Evolutionary conservation across 805 yeast genomes (phyloP).

Genomic region (Starmera dryadoides): DNA sequence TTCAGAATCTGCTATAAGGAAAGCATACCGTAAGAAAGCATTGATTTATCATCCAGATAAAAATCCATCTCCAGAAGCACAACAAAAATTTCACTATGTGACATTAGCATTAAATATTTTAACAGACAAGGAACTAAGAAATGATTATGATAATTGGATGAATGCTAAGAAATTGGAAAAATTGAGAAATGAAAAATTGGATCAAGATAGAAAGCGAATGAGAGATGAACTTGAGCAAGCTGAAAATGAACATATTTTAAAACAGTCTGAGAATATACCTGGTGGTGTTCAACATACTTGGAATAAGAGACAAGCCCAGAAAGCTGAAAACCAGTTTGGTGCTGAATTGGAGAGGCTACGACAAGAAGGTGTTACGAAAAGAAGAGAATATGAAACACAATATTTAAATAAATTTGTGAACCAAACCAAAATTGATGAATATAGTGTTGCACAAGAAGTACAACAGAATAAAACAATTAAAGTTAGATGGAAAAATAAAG

Average conservation of each 20-base stretch:
- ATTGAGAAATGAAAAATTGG: constrained; percentile 7
- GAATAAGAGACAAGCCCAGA: constrained; percentile 6
- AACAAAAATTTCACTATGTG: constrained; percentile 83
- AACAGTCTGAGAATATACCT: not conserved
- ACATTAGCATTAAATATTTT: constrained; percentile 79
- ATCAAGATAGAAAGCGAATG: constrained; percentile 12
- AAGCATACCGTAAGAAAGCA: constrained; percentile 76
- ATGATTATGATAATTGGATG: constrained; percentile 53
- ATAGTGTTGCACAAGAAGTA: not conserved
- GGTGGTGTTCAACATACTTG: constrained; percentile 2
- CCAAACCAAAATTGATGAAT: not conserved
- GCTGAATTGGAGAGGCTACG: constrained; percentile 14
- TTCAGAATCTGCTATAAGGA: constrained; percentile 56
- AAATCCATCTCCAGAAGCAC: constrained; percentile 77
- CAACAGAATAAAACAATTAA: constrained; percentile 8
- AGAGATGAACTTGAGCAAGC: constrained; percentile 17
- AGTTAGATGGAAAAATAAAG: constrained; percentile 17
- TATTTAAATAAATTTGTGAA: constrained; percentile 4
- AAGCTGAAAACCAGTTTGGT: constrained; percentile 7
- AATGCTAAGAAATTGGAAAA: constrained; percentile 3
- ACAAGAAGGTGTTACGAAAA: constrained; percentile 15
- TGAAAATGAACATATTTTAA: constrained; percentile 5
- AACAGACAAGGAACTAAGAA: constrained; percentile 75
- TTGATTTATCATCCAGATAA: constrained; percentile 79
- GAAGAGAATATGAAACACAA: constrained; percentile 11